These are phyloP conservation scores for Mytilinidion resinicola DNA, from an alignment of 495 filamentous ascomycete genomes.

Conservation along the genomic window DNA sequence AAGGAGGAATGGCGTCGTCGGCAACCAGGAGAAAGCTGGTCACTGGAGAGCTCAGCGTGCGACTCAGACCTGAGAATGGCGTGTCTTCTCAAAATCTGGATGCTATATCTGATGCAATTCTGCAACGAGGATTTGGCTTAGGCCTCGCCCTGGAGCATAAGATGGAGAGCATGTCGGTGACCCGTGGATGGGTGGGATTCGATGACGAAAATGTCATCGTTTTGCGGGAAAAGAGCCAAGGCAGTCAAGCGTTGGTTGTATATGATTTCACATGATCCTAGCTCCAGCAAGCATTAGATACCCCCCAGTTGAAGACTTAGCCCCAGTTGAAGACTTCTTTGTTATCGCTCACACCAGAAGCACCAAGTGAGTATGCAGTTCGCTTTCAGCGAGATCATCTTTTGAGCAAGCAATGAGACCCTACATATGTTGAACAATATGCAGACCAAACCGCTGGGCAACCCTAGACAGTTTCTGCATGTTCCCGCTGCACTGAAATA, in stretches of 20 bases:
- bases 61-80: constrained; percentile 41
- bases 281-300: background rate
- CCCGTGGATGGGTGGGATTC: constrained; percentile 72
- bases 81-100: constrained; percentile 21
- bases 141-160: constrained; percentile 21
- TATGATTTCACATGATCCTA: constrained; percentile 77
- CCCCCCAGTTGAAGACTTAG: background rate
- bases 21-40: constrained; percentile 35
- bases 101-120: constrained; percentile 8
- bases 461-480: too few species aligned
- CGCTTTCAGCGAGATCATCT: too few species aligned
- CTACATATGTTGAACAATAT: too few species aligned
- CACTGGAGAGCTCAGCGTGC: constrained; percentile 50
- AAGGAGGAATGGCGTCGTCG: constrained; percentile 56
- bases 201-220: constrained; percentile 91
- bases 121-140: constrained; percentile 12
- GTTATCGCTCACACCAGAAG: too few species aligned
- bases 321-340: too few species aligned
- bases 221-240: constrained; percentile 60
- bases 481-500: too few species aligned
- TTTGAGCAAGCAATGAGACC: too few species aligned
- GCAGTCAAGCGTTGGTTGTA: constrained; percentile 69
- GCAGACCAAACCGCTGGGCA: too few species aligned
- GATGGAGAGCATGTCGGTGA: constrained; percentile 31
- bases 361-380: too few species aligned